These are phyloP conservation scores for Hypoxylon trugodes DNA, from an alignment of 495 filamentous ascomycete species.

Conservation along the genomic window DNA sequence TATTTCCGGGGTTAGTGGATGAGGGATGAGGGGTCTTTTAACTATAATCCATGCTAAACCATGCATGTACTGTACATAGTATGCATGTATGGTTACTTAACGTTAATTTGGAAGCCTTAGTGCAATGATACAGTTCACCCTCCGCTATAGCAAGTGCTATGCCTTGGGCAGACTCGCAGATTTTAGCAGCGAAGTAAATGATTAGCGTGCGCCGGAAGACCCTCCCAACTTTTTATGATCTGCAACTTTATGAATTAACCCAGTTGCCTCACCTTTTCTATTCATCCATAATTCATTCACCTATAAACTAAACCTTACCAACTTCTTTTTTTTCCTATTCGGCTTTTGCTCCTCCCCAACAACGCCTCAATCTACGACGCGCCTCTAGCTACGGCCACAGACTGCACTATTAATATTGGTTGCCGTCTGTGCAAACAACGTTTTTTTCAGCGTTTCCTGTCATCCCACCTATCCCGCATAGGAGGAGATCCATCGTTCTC, in stretches of 20 bases:
- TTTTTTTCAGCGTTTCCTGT: background rate
- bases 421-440: conserved; percentile 10
- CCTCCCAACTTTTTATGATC: conserved; percentile 25
- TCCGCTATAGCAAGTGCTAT: conserved; percentile 1
- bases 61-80: conserved; percentile 1
- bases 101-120: background rate
- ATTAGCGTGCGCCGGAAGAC: conserved; percentile 22
- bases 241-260: conserved; percentile 24
- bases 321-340: conserved; percentile 12
- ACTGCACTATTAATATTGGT: conserved; percentile 1
- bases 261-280: conserved; percentile 20
- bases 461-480: background rate
- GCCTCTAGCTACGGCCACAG: conserved; percentile 3
- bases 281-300: conserved; percentile 20
- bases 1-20: conserved; percentile 29
- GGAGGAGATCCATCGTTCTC: conserved; percentile 13
- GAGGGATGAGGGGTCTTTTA: conserved; percentile 6
- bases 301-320: background rate
- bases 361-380: background rate
- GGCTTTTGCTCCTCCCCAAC: background rate
- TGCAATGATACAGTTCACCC: too few species aligned
- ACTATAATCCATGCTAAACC: background rate
- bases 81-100: background rate
- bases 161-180: conserved; percentile 36
- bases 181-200: conserved; percentile 28